phyloP scores from a whole-genome alignment of 306 rosid species.

The Gillenia trifoliata region DNA sequence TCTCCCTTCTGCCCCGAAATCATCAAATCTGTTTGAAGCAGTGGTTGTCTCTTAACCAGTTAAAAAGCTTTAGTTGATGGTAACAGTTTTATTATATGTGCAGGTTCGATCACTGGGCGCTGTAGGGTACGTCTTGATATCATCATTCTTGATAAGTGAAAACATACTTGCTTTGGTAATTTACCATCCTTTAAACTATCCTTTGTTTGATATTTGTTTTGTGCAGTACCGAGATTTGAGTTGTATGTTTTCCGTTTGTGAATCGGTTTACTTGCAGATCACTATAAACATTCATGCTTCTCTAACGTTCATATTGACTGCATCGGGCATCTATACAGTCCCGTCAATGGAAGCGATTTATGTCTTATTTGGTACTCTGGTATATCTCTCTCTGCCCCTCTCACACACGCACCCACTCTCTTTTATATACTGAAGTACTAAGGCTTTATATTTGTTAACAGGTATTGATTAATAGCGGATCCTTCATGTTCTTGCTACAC shows the following conservation, averaged over 20 bases:
- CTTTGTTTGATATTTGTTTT: not conserved
- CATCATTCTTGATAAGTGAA: conserved; percentile 90
- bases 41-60: not conserved
- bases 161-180: conserved; percentile 87
- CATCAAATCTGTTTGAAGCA: conserved; percentile 6
- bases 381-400: conserved; percentile 23
- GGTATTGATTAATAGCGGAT: conserved; percentile 77
- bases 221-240: not conserved
- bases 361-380: conserved; percentile 63
- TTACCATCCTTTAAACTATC: not conserved
- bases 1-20: conserved; percentile 27
- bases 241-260: not conserved
- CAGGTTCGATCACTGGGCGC: conserved; percentile 88
- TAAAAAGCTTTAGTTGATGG: not conserved
- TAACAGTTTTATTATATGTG: not conserved
- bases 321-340: conserved; percentile 56
- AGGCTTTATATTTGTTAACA: conserved; percentile 8
- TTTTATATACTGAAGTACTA: not conserved
- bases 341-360: conserved; percentile 81
- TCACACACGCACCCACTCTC: not conserved
- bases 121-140: conserved; percentile 72
- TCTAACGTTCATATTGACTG: conserved; percentile 73
- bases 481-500: conserved; percentile 84
- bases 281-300: conserved; percentile 95
- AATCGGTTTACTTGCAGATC: conserved; percentile 53